Percentiles rank a stretch among this genome's conserved stretches.
Evolutionary conservation across 2,329 filamentous ascomycete genomes (phyloP).

Genomic region (Neoarthrinium moseri): DNA sequence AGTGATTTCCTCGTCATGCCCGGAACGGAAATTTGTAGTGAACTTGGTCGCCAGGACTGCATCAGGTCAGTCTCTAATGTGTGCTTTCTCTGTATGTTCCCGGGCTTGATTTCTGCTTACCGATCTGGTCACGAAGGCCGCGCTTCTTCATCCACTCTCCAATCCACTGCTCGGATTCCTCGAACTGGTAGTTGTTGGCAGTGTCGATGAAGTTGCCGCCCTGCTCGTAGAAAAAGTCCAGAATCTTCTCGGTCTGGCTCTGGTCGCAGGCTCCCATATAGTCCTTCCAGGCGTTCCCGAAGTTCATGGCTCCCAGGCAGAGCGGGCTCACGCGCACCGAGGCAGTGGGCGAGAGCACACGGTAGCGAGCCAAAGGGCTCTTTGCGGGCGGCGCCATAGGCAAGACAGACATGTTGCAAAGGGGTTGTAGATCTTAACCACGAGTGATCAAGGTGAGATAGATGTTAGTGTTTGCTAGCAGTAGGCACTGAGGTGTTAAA

Average conservation of each 20-base stretch:
- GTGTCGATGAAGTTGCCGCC: constrained; percentile 75
- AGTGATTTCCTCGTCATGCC: constrained; percentile 39
- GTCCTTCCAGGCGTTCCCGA: constrained; percentile 51
- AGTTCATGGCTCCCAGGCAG: constrained; percentile 59
- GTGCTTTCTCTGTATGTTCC: neutral
- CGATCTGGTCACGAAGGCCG: constrained; percentile 64
- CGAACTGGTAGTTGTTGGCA: constrained; percentile 64
- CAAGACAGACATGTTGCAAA: constrained; percentile 1
- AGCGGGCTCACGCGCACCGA: constrained; percentile 66
- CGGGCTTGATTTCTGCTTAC: constrained; percentile 29
- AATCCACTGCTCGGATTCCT: constrained; percentile 63
- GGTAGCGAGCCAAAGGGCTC: constrained; percentile 63
- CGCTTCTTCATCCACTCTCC: constrained; percentile 70
- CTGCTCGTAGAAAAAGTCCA: constrained; percentile 64
- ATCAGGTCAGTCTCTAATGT: constrained; percentile 9
- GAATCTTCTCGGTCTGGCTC: constrained; percentile 58
- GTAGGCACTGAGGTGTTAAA: neutral
- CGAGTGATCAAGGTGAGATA: neutral
- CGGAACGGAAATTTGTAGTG: constrained; percentile 55
- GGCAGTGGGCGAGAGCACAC: constrained; percentile 64
- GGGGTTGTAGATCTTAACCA: neutral
- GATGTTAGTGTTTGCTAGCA: neutral
- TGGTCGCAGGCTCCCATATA: constrained; percentile 66
- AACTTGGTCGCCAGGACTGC: constrained; percentile 69
- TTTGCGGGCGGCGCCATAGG: constrained; percentile 45